Base-by-base conservation (phyloP, 192 early-diverging fungal genomes). In the Podila epigama region DNA sequence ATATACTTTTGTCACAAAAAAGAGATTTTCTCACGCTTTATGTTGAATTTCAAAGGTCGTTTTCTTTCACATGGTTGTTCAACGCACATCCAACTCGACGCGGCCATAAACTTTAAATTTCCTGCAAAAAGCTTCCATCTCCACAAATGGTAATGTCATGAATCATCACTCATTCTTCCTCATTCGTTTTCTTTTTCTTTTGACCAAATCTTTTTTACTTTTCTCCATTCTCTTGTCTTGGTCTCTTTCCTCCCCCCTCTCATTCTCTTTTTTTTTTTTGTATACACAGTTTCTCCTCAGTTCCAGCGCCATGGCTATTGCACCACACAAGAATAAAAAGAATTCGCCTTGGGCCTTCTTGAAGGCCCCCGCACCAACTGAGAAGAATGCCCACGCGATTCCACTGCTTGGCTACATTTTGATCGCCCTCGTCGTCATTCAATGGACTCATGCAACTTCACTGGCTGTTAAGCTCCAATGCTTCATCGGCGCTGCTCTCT, bases 401-500 rank as follows among this genome's bases (percentile, higher is more conserved):
- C 61, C 73, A 27, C 20, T 31, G 16, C 61, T 77, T 13, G 73
- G 73, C 31, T 77, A 77, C 51, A 28, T 68, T 18, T 34, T 77
- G 28, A 77, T 77, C 34, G 66, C 66, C 25, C 56, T 77, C 6
- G 66, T 68, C 2, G 25, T 54, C 60, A 68, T 77, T 57, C 73
- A 68, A 28, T 77, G 73, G 73, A 18, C 60, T 0, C 56, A 68
- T 33, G 66, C 73, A 33, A 77, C 73, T 7, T 68, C 73, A 0
- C 56, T 77, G 15, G 66, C 73, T 1, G 73, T 77, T 37, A 77
- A 77, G 61, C 34, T 77, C 51, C 73, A 77, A 27, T 68, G 73
- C 28, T 6, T 77, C 5, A 50, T 68, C 18, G 73, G 73, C 63
- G 73, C 73, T n/a, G 73, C 42, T 5, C 27, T 68, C 4, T 77